Evolutionary conservation across 1,284 basidiomycete species (phyloP), one percentile per base, ranked within the genome.

Genomic region (Moesziomyces sp.): DNA sequence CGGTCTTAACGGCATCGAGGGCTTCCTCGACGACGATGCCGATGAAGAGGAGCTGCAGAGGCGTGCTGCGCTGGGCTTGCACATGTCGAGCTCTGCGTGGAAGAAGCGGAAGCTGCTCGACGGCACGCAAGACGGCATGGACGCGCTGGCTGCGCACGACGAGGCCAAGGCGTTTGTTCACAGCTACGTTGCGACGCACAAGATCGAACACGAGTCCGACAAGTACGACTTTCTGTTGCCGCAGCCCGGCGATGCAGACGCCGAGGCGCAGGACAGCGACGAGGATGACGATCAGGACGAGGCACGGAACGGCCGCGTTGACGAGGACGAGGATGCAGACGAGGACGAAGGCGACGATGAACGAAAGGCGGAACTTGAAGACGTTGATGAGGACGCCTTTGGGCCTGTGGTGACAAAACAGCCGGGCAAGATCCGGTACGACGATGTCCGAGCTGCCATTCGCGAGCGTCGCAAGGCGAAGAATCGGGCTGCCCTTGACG

Each of bases 11-110:
- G 67, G 59, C 2, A 58, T 83, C 30, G 82, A 77, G 21, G 76
- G 70, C 9, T 61, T 74, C 38, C 60, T 83, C 21, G 82, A 83
- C 55, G 79, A 81, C 8, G 82, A 83, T 53, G 81, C 74, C 6
- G 79, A 81, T 21, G 79, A 81, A 18, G 82, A 81, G 24, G 67
- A 76, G 26, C 55, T 80, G 24, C 62, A 60, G 38, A 52, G 76
- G 13, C 19, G 53, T 6, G 64, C 75, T 14, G 62, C 57, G n/a
- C 50, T 58, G 66, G 65, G 60, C 5, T 44, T 43, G 59, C 69
- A 42, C 51, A 44, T 10, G 21, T 10, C 30, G 30, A 52, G n/a
- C 65, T 64, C 50, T 19, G 43, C 58, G 5, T 67, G 59, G 57
- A 70, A 76, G 50, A 75, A 76, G 66, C 42, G 77, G 1, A 76